phyloP scores from a whole-genome alignment of 2,329 filamentous ascomycete genomes.

The Claviceps digitariae region DNA sequence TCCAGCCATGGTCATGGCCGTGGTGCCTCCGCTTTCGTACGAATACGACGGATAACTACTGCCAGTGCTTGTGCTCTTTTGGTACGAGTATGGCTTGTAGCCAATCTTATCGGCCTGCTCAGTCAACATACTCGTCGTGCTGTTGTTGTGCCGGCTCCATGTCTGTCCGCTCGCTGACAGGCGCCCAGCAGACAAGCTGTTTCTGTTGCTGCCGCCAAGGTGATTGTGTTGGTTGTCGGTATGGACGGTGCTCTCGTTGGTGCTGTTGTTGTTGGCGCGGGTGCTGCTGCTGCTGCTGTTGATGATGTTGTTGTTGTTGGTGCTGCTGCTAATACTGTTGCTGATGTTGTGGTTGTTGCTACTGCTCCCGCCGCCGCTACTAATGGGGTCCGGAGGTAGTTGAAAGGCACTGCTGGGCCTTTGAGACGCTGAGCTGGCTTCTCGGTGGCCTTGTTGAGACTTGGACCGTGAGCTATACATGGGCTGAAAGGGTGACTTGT shows the following conservation, averaged over 20 bases:
- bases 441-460: constrained; percentile 21
- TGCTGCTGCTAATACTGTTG: neutral
- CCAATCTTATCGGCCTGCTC: constrained; percentile 9
- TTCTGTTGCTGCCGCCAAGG: neutral
- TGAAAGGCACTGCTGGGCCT: constrained; percentile 3
- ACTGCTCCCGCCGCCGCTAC: neutral
- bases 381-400: constrained; percentile 2
- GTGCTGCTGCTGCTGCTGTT: neutral
- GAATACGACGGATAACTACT: neutral
- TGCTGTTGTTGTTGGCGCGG: neutral
- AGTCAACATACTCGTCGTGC: constrained; percentile 4
- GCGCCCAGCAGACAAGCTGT: neutral
- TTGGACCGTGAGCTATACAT: constrained; percentile 13
- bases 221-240: neutral
- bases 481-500: constrained; percentile 17
- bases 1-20: neutral
- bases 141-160: constrained; percentile 5
- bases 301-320: neutral
- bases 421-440: neutral
- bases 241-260: neutral
- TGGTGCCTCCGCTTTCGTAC: neutral
- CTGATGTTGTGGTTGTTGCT: neutral
- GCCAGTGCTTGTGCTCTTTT: constrained; percentile 6
- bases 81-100: constrained; percentile 22
- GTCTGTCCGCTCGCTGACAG: neutral